Evolutionary conservation across 2,329 filamentous ascomycete species (phyloP), one percentile per base, ranked within the genome.

Genomic region (Botrytis paeoniae): DNA sequence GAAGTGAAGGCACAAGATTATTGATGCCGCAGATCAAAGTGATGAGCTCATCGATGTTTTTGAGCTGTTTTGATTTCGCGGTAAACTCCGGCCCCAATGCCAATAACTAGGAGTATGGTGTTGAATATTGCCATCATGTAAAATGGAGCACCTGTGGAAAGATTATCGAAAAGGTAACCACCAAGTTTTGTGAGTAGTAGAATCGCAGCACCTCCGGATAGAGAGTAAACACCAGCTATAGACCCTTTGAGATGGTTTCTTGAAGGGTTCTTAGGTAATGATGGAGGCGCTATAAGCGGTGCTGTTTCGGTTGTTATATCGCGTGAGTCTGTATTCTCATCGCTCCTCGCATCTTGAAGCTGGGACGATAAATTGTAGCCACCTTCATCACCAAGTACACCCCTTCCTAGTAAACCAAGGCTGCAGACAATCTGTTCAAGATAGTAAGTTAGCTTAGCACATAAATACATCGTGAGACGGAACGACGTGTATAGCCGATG

Each of bases 101-200:
- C 79, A 65, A 81, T 86, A 10, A 89, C 80, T 20, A 97, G 83
- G 71, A 98, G 82, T 1, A 93, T 76, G 0, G 83, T 92, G 80
- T 98, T 98, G 81, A 98, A 98, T 0, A 85, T 85, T 0, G 95
- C 94, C 91, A 99, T 95, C 86, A 98, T 91, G 81, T 94, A 97
- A 81, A 99, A 98, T 0, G 96, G 96, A 18, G 93, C 92, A 0
- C 93, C 92, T 3, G 87, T 86, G 1, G 91, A 91, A 70, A 90
- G 84, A 32, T 82, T 86, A 81, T 99, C 96, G 79, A 98, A 99
- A 65, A 98, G 83, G 54, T 89, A 89, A 0, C 96, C 96, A 20
- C 96, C 96, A 6, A 96, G 82, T 83, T 99, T 99, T 0, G 96
- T 98, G 25, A 99, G 86, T 8, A 98, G 83, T 71, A 99, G 82